Percentiles rank a stretch among this genome's conserved stretches.
Evolutionary conservation across 306 rosid genomes (phyloP).

Genomic region (Luffa acutangula): DNA sequence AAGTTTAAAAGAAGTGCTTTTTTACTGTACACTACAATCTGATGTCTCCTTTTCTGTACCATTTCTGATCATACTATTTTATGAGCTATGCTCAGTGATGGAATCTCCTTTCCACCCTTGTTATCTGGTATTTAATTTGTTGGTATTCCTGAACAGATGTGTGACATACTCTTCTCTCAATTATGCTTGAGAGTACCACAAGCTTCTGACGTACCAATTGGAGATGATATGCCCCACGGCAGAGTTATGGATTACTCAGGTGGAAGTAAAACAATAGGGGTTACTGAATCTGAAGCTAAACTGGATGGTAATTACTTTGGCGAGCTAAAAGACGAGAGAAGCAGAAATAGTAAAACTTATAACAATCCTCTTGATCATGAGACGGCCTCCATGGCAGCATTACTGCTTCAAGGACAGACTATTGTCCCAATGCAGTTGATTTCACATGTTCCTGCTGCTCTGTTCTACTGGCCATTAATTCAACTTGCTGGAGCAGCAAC

Average conservation of each 20-base stretch:
- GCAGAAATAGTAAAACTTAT: slow-evolving; percentile 32
- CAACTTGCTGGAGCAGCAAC: slow-evolving; percentile 99
- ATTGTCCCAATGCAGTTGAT: slow-evolving; percentile 89
- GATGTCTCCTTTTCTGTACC: background rate
- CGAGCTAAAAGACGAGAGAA: slow-evolving; percentile 42
- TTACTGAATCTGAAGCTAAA: slow-evolving; percentile 18
- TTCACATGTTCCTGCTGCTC: slow-evolving; percentile 85
- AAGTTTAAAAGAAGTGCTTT: background rate
- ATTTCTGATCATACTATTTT: background rate
- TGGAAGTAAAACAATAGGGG: slow-evolving; percentile 32
- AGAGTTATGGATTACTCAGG: slow-evolving; percentile 24
- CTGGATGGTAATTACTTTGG: slow-evolving; percentile 33
- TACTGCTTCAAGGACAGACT: slow-evolving; percentile 78
- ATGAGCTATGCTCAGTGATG: background rate
- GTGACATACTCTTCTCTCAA: slow-evolving; percentile 92
- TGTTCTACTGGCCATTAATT: slow-evolving; percentile 88
- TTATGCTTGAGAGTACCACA: slow-evolving; percentile 83
- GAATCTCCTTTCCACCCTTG: slow-evolving; percentile 1
- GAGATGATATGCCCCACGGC: slow-evolving; percentile 49
- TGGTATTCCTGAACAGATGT: slow-evolving; percentile 61
- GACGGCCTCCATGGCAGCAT: slow-evolving; percentile 75
- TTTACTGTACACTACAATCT: background rate
- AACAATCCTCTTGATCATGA: slow-evolving; percentile 46
- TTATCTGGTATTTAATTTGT: background rate
- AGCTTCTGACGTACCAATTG: slow-evolving; percentile 38